phyloP scores from a whole-genome alignment of 345 rosid genomes.

The Boechera stricta region DNA sequence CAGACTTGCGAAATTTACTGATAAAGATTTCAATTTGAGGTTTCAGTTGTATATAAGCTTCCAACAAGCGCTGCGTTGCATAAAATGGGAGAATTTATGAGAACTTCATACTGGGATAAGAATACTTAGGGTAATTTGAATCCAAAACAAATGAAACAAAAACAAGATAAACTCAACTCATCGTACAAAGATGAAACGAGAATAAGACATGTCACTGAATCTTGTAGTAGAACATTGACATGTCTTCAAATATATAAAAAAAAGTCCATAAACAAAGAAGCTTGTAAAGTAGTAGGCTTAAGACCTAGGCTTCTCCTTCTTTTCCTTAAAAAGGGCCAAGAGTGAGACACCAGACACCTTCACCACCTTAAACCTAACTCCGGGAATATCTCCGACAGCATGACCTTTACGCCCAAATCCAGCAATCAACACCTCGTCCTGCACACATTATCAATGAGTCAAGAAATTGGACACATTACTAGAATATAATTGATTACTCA shows the following conservation, averaged over 20 bases:
- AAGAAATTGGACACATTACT: not conserved
- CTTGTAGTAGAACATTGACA: not conserved
- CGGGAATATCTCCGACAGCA: conserved; percentile 80
- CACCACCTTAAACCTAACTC: conserved; percentile 80
- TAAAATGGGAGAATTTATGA: not conserved
- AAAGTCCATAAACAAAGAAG: not conserved
- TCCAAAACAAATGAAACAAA: conserved; percentile 15
- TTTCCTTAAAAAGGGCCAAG: conserved; percentile 69
- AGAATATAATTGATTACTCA: not conserved
- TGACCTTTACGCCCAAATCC: conserved; percentile 68
- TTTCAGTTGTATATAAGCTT: not conserved
- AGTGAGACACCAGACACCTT: conserved; percentile 79
- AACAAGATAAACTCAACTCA: conserved; percentile 8
- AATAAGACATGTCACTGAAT: conserved; percentile 15
- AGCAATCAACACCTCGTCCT: conserved; percentile 77
- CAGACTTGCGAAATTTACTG: not conserved
- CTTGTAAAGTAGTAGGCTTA: conserved; percentile 33
- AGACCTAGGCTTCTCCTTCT: conserved; percentile 76
- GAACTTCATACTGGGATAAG: not conserved
- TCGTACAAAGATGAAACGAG: not conserved
- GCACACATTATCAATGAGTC: conserved; percentile 11
- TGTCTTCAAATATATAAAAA: not conserved
- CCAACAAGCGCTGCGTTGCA: not conserved
- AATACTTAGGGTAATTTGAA: not conserved
- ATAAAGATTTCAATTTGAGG: not conserved